These are phyloP conservation scores for Hypoxylon sp. DNA, from an alignment of 2,329 filamentous ascomycete genomes.

Conservation along the genomic window DNA sequence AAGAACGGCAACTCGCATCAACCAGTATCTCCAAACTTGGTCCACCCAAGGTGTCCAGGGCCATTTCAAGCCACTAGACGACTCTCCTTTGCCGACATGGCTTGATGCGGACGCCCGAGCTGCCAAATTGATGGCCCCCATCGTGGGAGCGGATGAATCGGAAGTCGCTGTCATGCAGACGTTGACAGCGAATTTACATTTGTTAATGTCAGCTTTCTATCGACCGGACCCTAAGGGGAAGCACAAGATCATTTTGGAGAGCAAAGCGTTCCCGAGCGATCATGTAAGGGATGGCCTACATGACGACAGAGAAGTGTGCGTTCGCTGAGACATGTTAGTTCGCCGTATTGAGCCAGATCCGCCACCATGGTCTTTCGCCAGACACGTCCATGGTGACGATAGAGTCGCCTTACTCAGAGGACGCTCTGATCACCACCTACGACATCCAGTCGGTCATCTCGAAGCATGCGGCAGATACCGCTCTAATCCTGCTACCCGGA, in stretches of 20 bases:
- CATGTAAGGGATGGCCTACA: constrained; percentile 67
- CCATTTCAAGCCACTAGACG: constrained; percentile 77
- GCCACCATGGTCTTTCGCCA: constrained; percentile 75
- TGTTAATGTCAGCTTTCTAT: constrained; percentile 85
- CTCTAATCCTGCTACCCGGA: constrained; percentile 80
- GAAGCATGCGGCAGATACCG: constrained; percentile 74
- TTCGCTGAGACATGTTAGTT: constrained; percentile 66
- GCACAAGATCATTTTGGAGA: constrained; percentile 84
- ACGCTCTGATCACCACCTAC: constrained; percentile 72
- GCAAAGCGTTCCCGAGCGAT: constrained; percentile 85
- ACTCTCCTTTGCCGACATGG: constrained; percentile 75
- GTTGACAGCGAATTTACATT: constrained; percentile 81
- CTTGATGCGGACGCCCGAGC: constrained; percentile 79
- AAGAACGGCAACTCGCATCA: constrained; percentile 73
- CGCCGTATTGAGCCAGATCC: constrained; percentile 81
- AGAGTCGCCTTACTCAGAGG: constrained; percentile 65
- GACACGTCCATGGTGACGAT: constrained; percentile 78
- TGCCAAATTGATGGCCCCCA: constrained; percentile 74
- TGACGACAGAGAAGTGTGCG: constrained; percentile 36
- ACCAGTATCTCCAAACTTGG: constrained; percentile 81
- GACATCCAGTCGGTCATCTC: constrained; percentile 78
- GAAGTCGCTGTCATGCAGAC: constrained; percentile 87
- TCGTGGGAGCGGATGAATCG: constrained; percentile 77
- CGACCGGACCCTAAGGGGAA: constrained; percentile 69
- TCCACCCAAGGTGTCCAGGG: constrained; percentile 82